These are phyloP conservation scores for Conoideocrella luteorostrata DNA, from an alignment of 2,329 filamentous ascomycete species.

Conservation along the genomic window DNA sequence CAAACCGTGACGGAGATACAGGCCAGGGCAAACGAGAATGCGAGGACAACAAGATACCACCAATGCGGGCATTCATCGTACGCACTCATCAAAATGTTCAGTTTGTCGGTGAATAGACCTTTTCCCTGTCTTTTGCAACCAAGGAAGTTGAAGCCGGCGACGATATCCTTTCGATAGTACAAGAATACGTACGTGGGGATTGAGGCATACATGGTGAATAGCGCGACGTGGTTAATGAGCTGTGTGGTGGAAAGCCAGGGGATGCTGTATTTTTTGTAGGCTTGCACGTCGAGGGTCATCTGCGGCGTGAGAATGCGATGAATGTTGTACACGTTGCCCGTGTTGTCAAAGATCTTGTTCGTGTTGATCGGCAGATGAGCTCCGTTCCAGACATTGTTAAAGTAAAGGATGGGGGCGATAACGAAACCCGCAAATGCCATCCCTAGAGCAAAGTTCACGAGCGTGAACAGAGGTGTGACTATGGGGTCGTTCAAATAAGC, in stretches of 20 bases:
- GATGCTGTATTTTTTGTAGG: constrained; percentile 46
- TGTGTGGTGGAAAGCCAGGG: constrained; percentile 44
- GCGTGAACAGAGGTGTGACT: constrained; percentile 28
- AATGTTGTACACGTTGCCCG: constrained; percentile 30
- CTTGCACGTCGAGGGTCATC: constrained; percentile 42
- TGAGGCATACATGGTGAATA: constrained; percentile 23
- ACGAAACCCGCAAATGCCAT: constrained; percentile 20
- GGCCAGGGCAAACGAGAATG: constrained; percentile 36
- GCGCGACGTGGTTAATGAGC: constrained; percentile 24
- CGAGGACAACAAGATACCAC: constrained; percentile 45
- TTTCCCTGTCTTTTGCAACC: no score
- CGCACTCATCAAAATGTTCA: constrained; percentile 25
- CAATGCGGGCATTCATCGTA: constrained; percentile 43
- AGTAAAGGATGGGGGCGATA: constrained; percentile 25
- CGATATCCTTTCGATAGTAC: constrained; percentile 24
- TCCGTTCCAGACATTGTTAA: constrained; percentile 24
- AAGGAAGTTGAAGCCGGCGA: constrained; percentile 19
- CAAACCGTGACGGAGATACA: constrained; percentile 34
- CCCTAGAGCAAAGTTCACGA: constrained; percentile 27
- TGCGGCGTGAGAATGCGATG: constrained; percentile 42
- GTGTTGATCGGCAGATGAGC: constrained; percentile 34
- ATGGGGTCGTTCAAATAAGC: constrained; percentile 19
- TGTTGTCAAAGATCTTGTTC: constrained; percentile 32
- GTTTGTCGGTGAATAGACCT: constrained; percentile 26
- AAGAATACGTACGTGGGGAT: constrained; percentile 23